A percentile compares a stretch with the other conserved stretches of the same genome.
These are phyloP conservation scores for Coemansia sp. DNA, from an alignment of 371 early-diverging fungal species.

Conservation along the genomic window DNA sequence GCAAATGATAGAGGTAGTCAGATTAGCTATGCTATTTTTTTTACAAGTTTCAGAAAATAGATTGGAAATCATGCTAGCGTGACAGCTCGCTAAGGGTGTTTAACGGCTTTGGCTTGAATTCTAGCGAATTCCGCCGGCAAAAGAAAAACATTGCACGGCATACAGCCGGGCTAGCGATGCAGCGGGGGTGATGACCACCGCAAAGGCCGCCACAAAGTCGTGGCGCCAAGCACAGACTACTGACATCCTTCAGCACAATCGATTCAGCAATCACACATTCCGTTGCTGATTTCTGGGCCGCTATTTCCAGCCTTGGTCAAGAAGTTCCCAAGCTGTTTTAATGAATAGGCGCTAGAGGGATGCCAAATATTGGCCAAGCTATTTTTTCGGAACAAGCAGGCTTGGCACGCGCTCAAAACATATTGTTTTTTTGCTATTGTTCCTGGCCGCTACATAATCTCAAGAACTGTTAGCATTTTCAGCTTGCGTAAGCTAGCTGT, in stretches of 20 bases:
- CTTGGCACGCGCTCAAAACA: neutral
- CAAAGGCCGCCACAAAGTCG: slow-evolving; percentile 19
- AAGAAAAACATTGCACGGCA: neutral
- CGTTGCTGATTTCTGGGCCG: neutral
- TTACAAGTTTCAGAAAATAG: neutral
- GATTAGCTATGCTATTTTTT: neutral
- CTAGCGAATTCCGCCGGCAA: neutral
- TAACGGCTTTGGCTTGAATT: neutral
- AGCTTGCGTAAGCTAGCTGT: no score
- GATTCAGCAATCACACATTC: neutral
- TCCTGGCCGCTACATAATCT: no score
- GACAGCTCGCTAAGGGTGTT: neutral
- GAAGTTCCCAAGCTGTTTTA: slow-evolving; percentile 2
- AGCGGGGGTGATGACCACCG: neutral
- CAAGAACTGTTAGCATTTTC: no score
- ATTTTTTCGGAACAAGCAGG: slow-evolving; percentile 1
- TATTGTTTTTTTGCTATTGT: no score
- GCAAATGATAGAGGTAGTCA: neutral
- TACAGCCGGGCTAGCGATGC: neutral
- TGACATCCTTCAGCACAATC: neutral
- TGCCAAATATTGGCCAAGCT: neutral
- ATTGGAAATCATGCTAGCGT: neutral
- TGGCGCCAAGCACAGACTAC: slow-evolving; percentile 23
- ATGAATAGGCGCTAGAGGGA: neutral
- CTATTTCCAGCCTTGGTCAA: neutral